phyloP scores from a whole-genome alignment of 176 grass and related monocot species.

The Alopecurus myosuroides region DNA sequence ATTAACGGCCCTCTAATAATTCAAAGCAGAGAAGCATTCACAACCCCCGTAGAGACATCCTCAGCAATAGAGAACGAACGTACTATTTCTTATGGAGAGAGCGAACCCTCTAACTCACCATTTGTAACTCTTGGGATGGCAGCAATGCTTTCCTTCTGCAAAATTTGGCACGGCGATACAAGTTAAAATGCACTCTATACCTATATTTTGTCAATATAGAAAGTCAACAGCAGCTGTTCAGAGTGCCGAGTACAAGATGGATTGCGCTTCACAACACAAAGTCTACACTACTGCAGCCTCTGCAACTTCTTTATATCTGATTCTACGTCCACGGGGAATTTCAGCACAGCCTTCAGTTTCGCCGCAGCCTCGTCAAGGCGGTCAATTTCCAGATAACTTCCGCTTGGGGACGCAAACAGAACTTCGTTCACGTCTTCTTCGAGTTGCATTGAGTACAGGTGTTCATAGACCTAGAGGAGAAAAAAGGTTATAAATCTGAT shows the following conservation, averaged over 20 bases:
- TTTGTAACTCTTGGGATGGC: background rate
- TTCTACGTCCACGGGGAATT: constrained; percentile 46
- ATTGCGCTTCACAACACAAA: background rate
- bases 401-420: constrained; percentile 48
- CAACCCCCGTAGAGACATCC: background rate
- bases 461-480: constrained; percentile 58
- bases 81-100: background rate
- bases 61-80: background rate
- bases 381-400: constrained; percentile 32
- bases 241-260: background rate
- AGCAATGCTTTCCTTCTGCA: background rate
- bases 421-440: constrained; percentile 95
- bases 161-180: background rate
- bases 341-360: constrained; percentile 58
- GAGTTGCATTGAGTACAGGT: constrained; percentile 72
- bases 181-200: background rate
- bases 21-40: background rate
- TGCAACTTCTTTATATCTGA: constrained; percentile 50
- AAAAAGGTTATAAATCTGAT: background rate
- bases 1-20: background rate
- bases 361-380: constrained; percentile 22
- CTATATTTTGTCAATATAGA: background rate
- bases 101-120: background rate
- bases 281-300: constrained; percentile 35
- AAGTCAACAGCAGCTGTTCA: background rate